phyloP scores from a whole-genome alignment of 768 basidiomycete genomes.

The Russula vinacea region DNA sequence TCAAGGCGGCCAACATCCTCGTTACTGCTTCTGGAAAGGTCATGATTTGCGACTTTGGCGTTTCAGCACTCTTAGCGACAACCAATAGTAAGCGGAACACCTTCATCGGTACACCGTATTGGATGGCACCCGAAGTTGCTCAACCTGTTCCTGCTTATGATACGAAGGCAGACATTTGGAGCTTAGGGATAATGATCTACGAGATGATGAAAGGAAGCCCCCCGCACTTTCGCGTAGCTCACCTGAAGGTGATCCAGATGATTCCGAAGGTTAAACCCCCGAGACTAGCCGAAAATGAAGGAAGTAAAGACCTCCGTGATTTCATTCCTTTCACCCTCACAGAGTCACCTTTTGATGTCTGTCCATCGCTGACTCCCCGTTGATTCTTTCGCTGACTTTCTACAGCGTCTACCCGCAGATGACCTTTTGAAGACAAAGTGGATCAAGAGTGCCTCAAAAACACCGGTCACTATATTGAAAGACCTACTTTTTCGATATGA shows the following conservation, averaged over 20 bases:
- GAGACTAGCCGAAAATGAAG: constrained; percentile 69
- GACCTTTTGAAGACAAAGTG: constrained; percentile 85
- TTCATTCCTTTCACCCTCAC: constrained; percentile 81
- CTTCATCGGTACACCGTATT: constrained; percentile 94
- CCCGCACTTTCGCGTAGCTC: constrained; percentile 81
- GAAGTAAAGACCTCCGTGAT: constrained; percentile 81
- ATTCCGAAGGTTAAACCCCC: constrained; percentile 86
- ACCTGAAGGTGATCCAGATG: constrained; percentile 81
- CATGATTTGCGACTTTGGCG: constrained; percentile 97
- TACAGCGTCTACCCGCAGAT: constrained; percentile 82
- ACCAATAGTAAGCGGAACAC: constrained; percentile 91
- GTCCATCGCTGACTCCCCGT: constrained; percentile 28
- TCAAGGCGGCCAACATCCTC: constrained; percentile 97
- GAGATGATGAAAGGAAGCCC: constrained; percentile 98
- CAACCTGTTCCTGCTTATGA: constrained; percentile 88
- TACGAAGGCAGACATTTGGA: constrained; percentile 98
- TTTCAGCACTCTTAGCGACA: constrained; percentile 85
- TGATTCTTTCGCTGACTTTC: constrained; percentile 1
- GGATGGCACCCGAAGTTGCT: constrained; percentile 99
- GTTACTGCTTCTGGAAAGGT: constrained; percentile 86
- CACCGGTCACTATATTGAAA: constrained; percentile 62
- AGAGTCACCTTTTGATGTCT: constrained; percentile 75
- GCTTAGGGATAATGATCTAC: constrained; percentile 90
- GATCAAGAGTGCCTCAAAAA: constrained; percentile 76
- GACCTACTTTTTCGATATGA: constrained; percentile 82